A percentile compares a stretch with the other conserved stretches of the same genome.
phyloP scores from a whole-genome alignment of 495 filamentous ascomycete genomes.

The Sabuloglossum arenarium region DNA sequence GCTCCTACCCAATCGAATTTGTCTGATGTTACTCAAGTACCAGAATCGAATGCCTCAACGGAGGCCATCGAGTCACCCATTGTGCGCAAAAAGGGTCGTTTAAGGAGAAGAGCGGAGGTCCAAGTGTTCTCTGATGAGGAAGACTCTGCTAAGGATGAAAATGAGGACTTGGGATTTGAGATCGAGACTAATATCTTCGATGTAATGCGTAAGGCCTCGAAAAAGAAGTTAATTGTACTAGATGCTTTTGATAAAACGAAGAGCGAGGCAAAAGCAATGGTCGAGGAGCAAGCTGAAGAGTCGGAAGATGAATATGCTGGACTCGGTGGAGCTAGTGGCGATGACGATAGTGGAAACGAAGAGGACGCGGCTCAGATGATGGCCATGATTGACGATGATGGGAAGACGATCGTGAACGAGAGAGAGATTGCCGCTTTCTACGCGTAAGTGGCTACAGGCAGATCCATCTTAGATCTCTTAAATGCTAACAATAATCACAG shows the following conservation, averaged over 20 bases:
- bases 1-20: constrained; percentile 10
- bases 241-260: constrained; percentile 58
- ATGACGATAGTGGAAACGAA: constrained; percentile 56
- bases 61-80: constrained; percentile 11
- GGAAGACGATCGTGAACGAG: constrained; percentile 52
- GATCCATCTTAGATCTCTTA: constrained; percentile 7
- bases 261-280: constrained; percentile 68
- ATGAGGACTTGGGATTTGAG: constrained; percentile 19
- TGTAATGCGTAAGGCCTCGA: constrained; percentile 51
- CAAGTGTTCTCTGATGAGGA: constrained; percentile 18
- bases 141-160: constrained; percentile 13
- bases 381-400: constrained; percentile 77
- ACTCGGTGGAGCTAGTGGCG: constrained; percentile 73
- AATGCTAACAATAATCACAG: constrained; percentile 13
- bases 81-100: constrained; percentile 30
- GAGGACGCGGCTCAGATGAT: constrained; percentile 39
- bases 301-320: constrained; percentile 98
- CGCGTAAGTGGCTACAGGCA: constrained; percentile 39
- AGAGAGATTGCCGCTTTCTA: constrained; percentile 65
- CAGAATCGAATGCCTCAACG: constrained; percentile 3
- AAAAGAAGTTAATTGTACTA: constrained; percentile 27
- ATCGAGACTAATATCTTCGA: constrained; percentile 41
- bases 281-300: constrained; percentile 88
- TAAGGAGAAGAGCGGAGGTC: constrained; percentile 25
- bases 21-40: constrained; percentile 5